Evolutionary conservation across 352 stramenopile species (phyloP).

Genomic region (Phytophthora niederhauseri): DNA sequence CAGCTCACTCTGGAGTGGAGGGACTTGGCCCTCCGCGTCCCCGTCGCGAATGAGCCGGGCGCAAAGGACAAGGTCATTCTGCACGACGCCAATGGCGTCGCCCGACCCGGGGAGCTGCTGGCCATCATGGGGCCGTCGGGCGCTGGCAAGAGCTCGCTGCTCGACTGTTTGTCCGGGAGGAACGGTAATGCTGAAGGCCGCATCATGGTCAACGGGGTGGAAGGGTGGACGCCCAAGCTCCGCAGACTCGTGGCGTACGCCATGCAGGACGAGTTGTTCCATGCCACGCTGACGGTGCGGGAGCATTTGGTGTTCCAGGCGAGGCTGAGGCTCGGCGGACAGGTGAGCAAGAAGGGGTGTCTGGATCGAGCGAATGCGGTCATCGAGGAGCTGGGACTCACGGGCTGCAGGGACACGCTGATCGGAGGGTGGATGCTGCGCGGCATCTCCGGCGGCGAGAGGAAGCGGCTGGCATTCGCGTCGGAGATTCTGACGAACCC

Average conservation of each 20-base stretch:
- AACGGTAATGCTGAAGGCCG: conserved; percentile 71
- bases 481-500: conserved; percentile 81
- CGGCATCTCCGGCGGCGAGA: conserved; percentile 79
- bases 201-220: conserved; percentile 64
- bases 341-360: conserved; percentile 25
- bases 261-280: conserved; percentile 90
- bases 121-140: conserved; percentile 68
- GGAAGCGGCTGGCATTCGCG: conserved; percentile 78
- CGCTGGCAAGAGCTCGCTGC: conserved; percentile 91
- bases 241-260: conserved; percentile 55
- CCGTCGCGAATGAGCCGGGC: conserved; percentile 27
- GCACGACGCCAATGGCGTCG: conserved; percentile 45
- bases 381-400: conserved; percentile 53
- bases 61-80: conserved; percentile 50
- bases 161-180: conserved; percentile 89
- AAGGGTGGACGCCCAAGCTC: conserved; percentile 34
- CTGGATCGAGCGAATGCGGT: conserved; percentile 42
- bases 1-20: conserved; percentile 42
- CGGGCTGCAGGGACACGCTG: conserved; percentile 43
- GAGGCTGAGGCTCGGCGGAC: conserved; percentile 63
- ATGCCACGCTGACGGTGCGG: conserved; percentile 85
- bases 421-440: conserved; percentile 53
- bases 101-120: conserved; percentile 51
- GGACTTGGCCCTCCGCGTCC: conserved; percentile 35
- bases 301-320: conserved; percentile 88